A percentile compares a stretch with the other conserved stretches of the same genome.
These are phyloP conservation scores for Trichoderma sp. DNA, from an alignment of 2,329 filamentous ascomycete species.

Conservation along the genomic window DNA sequence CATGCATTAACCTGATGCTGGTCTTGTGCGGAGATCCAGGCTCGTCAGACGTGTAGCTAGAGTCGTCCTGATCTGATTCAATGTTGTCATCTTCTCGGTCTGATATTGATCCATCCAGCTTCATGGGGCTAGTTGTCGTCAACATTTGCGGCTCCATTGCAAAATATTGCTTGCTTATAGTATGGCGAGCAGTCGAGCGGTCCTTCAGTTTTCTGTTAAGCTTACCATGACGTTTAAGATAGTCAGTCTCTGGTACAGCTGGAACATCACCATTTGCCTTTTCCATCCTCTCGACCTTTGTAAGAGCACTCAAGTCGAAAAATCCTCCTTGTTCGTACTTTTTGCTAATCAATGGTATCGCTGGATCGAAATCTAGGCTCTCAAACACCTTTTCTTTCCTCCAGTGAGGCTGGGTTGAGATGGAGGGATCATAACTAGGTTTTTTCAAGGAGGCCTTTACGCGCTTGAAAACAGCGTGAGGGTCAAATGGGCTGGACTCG, in stretches of 20 bases:
- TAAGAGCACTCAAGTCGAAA: conserved; percentile 51
- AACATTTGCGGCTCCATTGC: conserved; percentile 35
- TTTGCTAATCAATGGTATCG: conserved; percentile 57
- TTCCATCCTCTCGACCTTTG: conserved; percentile 38
- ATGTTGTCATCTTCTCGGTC: conserved; percentile 56
- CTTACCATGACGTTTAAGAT: conserved; percentile 53
- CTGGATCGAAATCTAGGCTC: conserved; percentile 58
- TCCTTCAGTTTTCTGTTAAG: conserved; percentile 44
- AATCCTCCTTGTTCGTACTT: conserved; percentile 62
- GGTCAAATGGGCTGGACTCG: conserved; percentile 60
- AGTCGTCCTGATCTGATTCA: conserved; percentile 61
- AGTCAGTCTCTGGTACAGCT: conserved; percentile 51
- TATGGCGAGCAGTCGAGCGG: conserved; percentile 31
- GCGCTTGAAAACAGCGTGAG: conserved; percentile 62
- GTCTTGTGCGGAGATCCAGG: conserved; percentile 56
- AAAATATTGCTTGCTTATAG: conserved; percentile 37
- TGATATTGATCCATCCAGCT: conserved; percentile 44
- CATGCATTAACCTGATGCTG: conserved; percentile 45
- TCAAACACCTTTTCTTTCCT: conserved; percentile 56
- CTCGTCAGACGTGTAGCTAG: conserved; percentile 55
- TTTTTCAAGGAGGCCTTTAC: conserved; percentile 53
- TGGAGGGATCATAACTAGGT: conserved; percentile 30
- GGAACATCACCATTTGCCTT: conserved; percentile 39
- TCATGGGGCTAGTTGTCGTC: conserved; percentile 44
- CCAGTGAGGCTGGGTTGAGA: conserved; percentile 32